Percentiles rank a stretch among this genome's conserved stretches.
Evolutionary conservation across 495 filamentous ascomycete species (phyloP).

Genomic region (Bryoglossum gracile): DNA sequence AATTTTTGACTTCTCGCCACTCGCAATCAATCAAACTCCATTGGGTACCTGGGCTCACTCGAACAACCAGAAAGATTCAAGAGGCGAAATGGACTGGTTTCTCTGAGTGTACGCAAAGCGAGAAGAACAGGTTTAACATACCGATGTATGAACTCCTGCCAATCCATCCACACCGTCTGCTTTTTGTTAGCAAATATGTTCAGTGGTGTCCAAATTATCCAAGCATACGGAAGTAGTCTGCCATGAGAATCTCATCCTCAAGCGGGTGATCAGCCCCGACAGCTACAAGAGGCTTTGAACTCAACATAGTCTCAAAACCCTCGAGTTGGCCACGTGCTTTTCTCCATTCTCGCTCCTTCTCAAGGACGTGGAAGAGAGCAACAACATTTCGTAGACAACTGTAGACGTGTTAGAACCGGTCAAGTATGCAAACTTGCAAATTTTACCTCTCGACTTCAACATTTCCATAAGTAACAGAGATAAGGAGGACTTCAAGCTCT

Average conservation of each 20-base stretch:
- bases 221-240: slow-evolving; percentile 82
- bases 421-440: background rate
- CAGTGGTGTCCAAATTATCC: background rate
- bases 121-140: too few species aligned
- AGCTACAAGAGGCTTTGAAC: slow-evolving; percentile 72
- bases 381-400: slow-evolving; percentile 88
- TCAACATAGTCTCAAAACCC: slow-evolving; percentile 61
- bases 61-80: too few species aligned
- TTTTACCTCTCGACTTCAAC: slow-evolving; percentile 67
- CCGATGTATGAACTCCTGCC: slow-evolving; percentile 77
- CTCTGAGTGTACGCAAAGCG: too few species aligned
- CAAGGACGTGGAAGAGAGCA: slow-evolving; percentile 86
- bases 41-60: too few species aligned
- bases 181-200: background rate
- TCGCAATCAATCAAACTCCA: background rate
- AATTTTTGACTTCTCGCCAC: background rate
- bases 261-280: slow-evolving; percentile 80
- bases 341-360: slow-evolving; percentile 84
- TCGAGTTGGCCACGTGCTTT: slow-evolving; percentile 52
- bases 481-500: slow-evolving; percentile 79
- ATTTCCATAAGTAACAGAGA: slow-evolving; percentile 92
- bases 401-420: slow-evolving; percentile 12
- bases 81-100: too few species aligned
- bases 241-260: slow-evolving; percentile 73
- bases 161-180: slow-evolving; percentile 86